A percentile compares a stretch with the other conserved stretches of the same genome.
Conservation (phyloP, 768 basidiomycete species). For the Lactifluus hygrophoroides region DNA sequence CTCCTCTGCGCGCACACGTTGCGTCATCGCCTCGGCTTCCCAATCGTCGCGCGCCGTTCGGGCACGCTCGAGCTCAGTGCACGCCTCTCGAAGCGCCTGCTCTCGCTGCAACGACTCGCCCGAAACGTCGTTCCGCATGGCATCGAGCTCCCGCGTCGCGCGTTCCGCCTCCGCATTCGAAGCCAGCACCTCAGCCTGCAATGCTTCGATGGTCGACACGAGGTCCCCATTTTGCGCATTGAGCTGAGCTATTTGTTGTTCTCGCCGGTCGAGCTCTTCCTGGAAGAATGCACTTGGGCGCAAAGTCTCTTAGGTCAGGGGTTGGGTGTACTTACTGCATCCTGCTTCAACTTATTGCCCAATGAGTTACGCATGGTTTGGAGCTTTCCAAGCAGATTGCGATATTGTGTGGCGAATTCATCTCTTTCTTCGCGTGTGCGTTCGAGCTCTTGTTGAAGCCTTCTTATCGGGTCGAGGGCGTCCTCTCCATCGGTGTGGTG, state of each 20-base stretch:
- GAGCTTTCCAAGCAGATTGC: conserved; percentile 76
- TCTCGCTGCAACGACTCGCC: conserved; percentile 68
- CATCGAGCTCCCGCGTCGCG: conserved; percentile 58
- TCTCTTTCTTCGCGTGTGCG: conserved; percentile 82
- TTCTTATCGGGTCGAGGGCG: conserved; percentile 41
- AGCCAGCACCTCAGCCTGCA: conserved; percentile 69
- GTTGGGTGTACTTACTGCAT: conserved; percentile 61
- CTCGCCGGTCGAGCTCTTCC: conserved; percentile 97
- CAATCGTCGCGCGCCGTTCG: conserved; percentile 74
- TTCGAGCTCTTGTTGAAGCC: conserved; percentile 68
- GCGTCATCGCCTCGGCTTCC: conserved; percentile 52
- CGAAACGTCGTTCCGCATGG: conserved; percentile 58
- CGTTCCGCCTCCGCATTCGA: conserved; percentile 72
- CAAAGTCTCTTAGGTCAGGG: background rate
- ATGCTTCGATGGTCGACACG: conserved; percentile 58
- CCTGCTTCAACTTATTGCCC: conserved; percentile 91
- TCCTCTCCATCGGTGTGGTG: conserved; percentile 31
- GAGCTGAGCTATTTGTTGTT: conserved; percentile 73
- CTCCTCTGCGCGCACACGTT: conserved; percentile 67
- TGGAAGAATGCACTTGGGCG: conserved; percentile 31
- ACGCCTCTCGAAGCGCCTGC: conserved; percentile 69
- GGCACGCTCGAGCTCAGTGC: conserved; percentile 82
- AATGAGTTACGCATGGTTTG: conserved; percentile 90
- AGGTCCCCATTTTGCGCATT: conserved; percentile 73
- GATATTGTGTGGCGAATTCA: conserved; percentile 75